Base-by-base conservation (phyloP, 2,329 filamentous ascomycete genomes). In the Aspergillus pseudonomiae region DNA sequence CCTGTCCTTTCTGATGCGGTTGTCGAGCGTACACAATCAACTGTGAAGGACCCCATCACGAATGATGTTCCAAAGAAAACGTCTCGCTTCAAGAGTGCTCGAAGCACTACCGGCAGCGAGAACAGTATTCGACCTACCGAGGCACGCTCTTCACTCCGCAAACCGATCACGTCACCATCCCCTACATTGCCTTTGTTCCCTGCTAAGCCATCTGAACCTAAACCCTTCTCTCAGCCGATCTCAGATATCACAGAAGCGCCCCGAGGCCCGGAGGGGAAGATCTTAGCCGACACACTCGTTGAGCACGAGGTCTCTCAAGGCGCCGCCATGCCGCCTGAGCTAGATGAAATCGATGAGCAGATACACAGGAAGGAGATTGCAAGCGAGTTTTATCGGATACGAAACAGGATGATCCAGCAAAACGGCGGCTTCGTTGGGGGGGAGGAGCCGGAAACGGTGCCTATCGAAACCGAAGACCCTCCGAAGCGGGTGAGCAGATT, bases 401-500 rank as follows among this genome's bases (percentile, higher is more conserved):
- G 94, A 24, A 96, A 94, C 74, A 87, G 86, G 71, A 89, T 96
- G 78, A 93, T 97, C 60, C 88, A 93, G 69, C 86, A 89, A 70
- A 88, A 95, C 70, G 93, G 93, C 58, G 93, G 93, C 3, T 96
- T 97, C 76, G 80, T 91, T 70, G 85, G 93, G 69, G 85, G 93
- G 69, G 87, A 91, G 63, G 88, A 92, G 64, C 83, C 86, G 59
- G 85, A 84, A 53, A 86, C 88, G 54, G 85, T 91, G 59, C 86
- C 90, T 1, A 81, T 93, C 60, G 88, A 93, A 70, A 83, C 86
- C 30, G 86, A 89, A 56, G 87, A 88, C 21, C 66, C 74, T 28
- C 72, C 71, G 5, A 76, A 72, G 63, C 79, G 76, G 36, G 72
- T 82, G 55, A 84, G 82, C 72, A 77, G 79, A 59, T 84, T 84